Evolutionary conservation across 2,329 filamentous ascomycete species (phyloP).

Genomic region (Fusarium sp.): DNA sequence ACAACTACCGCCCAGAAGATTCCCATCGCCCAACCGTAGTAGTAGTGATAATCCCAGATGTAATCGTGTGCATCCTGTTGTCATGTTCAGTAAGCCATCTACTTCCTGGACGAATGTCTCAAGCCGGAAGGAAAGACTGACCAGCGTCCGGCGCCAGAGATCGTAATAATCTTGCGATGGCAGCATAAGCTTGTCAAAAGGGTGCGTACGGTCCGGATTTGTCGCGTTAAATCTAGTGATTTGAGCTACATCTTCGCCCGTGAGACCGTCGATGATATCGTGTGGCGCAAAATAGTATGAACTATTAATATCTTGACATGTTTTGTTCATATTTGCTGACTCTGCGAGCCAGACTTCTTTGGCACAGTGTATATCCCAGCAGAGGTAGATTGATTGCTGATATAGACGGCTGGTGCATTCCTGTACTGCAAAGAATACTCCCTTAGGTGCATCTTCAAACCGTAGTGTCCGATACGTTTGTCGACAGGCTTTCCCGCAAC

Average conservation of each 20-base stretch:
- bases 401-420: constrained; percentile 14
- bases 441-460: constrained; percentile 16
- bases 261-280: neutral
- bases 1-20: constrained; percentile 1
- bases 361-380: constrained; percentile 11
- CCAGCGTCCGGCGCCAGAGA: constrained; percentile 15
- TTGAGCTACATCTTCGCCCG: neutral
- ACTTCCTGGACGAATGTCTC: fast-evolving
- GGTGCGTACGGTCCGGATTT: neutral
- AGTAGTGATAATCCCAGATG: constrained; percentile 14
- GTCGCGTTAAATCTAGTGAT: constrained; percentile 5
- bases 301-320: constrained; percentile 2
- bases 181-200: neutral
- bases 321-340: neutral
- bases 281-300: neutral
- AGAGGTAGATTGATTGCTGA: constrained; percentile 11
- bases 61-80: constrained; percentile 12
- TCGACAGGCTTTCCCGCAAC: constrained; percentile 21
- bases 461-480: constrained; percentile 27
- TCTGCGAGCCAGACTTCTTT: neutral
- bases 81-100: neutral
- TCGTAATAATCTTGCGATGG: constrained; percentile 4
- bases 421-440: constrained; percentile 10
- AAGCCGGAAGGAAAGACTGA: neutral
- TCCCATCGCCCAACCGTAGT: constrained; percentile 21